A percentile compares a stretch with the other conserved stretches of the same genome.
Conservation (phyloP, 345 rosid genomes). For the Acer saccharum region DNA sequence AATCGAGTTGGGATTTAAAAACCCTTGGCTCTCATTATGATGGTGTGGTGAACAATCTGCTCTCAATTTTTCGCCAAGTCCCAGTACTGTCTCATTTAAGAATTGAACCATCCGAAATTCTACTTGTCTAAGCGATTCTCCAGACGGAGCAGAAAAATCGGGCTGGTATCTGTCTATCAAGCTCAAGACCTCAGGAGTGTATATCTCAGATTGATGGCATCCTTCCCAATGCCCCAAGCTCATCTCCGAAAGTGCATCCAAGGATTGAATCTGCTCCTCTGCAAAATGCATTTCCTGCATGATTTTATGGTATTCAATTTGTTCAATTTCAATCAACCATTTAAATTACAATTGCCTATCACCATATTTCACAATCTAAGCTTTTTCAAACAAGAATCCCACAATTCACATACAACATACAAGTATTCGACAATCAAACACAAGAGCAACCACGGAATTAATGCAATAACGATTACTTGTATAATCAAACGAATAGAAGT, state of each 20-base stretch:
- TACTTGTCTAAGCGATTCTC: conserved; percentile 93
- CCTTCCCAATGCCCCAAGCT: conserved; percentile 92
- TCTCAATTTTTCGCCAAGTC: conserved; percentile 68
- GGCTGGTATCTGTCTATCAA: conserved; percentile 79
- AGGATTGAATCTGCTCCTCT: conserved; percentile 64
- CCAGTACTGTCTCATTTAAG: conserved; percentile 60
- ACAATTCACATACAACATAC: background rate
- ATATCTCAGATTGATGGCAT: conserved; percentile 58
- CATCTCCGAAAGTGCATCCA: conserved; percentile 75
- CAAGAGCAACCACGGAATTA: background rate
- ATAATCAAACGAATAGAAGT: background rate
- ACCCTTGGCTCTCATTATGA: conserved; percentile 49
- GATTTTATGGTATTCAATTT: conserved; percentile 18
- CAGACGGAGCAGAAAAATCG: conserved; percentile 85
- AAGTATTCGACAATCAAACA: background rate
- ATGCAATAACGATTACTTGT: background rate
- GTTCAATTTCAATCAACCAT: conserved; percentile 16
- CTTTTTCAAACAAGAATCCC: conserved; percentile 11
- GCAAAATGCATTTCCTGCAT: conserved; percentile 81
- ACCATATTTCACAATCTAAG: conserved; percentile 3
- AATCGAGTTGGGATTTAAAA: conserved; percentile 34
- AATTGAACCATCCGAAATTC: conserved; percentile 92
- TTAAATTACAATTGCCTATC: conserved; percentile 7
- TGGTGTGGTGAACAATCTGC: conserved; percentile 48
- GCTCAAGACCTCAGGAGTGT: conserved; percentile 58